Conservation (phyloP, 2,329 filamentous ascomycete species). For the Zymoseptoria tritici region DNA sequence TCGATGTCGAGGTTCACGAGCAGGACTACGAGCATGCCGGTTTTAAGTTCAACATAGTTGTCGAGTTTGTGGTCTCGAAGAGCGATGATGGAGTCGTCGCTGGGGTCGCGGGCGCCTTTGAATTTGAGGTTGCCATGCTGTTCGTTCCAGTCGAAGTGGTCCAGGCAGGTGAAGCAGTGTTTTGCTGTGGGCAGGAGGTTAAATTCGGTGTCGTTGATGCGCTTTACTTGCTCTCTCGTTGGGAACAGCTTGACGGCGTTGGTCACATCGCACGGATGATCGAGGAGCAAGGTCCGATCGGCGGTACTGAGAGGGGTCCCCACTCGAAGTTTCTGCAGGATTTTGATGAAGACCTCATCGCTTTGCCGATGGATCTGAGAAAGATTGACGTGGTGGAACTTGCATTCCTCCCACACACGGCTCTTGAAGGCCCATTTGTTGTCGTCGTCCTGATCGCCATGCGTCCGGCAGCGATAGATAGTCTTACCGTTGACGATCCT, state of each 20-base stretch:
- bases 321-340: constrained; percentile 50
- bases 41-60: constrained; percentile 39
- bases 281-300: constrained; percentile 40
- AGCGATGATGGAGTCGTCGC: constrained; percentile 24
- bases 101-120: constrained; percentile 8
- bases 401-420: constrained; percentile 46
- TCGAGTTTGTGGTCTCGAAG: constrained; percentile 39
- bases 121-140: constrained; percentile 8
- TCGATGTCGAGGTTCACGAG: constrained; percentile 43
- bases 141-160: constrained; percentile 32
- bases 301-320: constrained; percentile 33
- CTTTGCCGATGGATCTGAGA: constrained; percentile 51
- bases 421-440: constrained; percentile 58
- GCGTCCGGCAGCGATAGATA: constrained; percentile 28
- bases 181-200: constrained; percentile 6
- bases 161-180: constrained; percentile 29
- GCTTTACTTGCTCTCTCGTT: constrained; percentile 14
- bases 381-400: constrained; percentile 49
- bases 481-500: constrained; percentile 18
- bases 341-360: constrained; percentile 47
- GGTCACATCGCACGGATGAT: constrained; percentile 30
- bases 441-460: constrained; percentile 37
- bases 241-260: constrained; percentile 29
- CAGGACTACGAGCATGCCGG: constrained; percentile 47
- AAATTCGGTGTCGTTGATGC: constrained; percentile 12